Base-by-base conservation (phyloP, 306 rosid genomes). In the Acacia crassicarpa region DNA sequence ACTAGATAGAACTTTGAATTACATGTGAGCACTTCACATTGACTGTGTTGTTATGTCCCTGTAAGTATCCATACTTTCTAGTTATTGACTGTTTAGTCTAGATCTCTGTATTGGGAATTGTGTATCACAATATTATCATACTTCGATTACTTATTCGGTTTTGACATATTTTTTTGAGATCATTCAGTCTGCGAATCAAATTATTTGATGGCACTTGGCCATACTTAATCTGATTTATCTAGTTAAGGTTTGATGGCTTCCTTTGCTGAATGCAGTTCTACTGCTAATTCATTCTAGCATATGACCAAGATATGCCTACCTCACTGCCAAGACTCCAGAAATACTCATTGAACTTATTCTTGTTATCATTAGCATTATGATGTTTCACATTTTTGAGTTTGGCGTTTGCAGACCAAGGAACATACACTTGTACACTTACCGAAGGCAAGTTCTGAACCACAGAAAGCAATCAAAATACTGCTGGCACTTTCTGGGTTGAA, bases 401-500 rank as follows among this genome's bases (percentile, higher is more conserved):
- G 72, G 71, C 78, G 77, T 85, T 72, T 86, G 92, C 85, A 93
- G 99, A 91, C 93, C 61, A 95, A 93, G 84, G 93, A 89, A 44
- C 84, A 91, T 84, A 82, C 80, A 83, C 96, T 95, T 40, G 81
- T 93, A 65, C 90, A 80, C 48, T 86, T 74, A 66, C 92, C 90
- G 17, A 78, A 67, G 75, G 80, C 54, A 80, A 49, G 74, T 35
- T 75, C 53, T 66, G 90, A 77, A 76, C 83, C 70, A 70, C 89
- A 70, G 22, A 86, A 87, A 84, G 84, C 89, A 40, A 86, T 82
- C 90, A 91, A 87, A 85, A 89, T 92, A 87, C 79, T 95, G 83
- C 80, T 95, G 89, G 99, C 97, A 66, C 93, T 92, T 85, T 95
- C 99, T 56, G 99, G 99, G 66, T 82, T 95, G 89, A 95, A 89